Percentiles rank a stretch among this genome's conserved stretches.
Conservation (phyloP, 768 basidiomycete genomes). For the Boletus rufocinnamomeus region DNA sequence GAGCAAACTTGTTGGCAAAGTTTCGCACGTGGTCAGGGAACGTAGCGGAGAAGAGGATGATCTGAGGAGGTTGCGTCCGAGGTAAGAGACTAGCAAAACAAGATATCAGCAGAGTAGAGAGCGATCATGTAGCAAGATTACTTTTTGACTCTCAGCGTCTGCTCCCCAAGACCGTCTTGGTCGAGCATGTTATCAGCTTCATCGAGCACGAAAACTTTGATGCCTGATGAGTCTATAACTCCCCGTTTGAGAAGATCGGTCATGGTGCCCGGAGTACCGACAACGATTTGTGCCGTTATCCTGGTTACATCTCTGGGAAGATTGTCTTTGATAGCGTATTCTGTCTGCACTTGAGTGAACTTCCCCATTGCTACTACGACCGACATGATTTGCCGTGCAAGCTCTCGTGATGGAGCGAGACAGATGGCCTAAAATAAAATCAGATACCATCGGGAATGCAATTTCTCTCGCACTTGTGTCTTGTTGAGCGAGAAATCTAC, state of each 20-base stretch:
- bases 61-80: conserved; percentile 62
- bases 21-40: conserved; percentile 91
- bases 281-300: conserved; percentile 87
- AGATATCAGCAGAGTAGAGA: conserved; percentile 16
- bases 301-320: conserved; percentile 62
- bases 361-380: conserved; percentile 95
- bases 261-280: conserved; percentile 97
- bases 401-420: conserved; percentile 95
- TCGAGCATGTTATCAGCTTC: conserved; percentile 99
- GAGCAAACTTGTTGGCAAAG: conserved; percentile 94
- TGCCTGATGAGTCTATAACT: conserved; percentile 74
- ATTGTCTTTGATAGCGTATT: conserved; percentile 93
- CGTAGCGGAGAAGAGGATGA: conserved; percentile 96
- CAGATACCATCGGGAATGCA: conserved; percentile 3
- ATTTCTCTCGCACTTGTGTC: conserved; percentile 64
- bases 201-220: conserved; percentile 94
- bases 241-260: conserved; percentile 77
- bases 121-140: conserved; percentile 38
- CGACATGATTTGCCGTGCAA: conserved; percentile 96
- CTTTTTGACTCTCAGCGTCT: conserved; percentile 94
- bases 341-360: conserved; percentile 89
- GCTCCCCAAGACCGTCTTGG: conserved; percentile 90
- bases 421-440: conserved; percentile 73
- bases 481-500: conserved; percentile 81
- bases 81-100: conserved; percentile 53